Base-by-base conservation (phyloP, 257 asterid species). In the Nicotiana benthamiana region DNA sequence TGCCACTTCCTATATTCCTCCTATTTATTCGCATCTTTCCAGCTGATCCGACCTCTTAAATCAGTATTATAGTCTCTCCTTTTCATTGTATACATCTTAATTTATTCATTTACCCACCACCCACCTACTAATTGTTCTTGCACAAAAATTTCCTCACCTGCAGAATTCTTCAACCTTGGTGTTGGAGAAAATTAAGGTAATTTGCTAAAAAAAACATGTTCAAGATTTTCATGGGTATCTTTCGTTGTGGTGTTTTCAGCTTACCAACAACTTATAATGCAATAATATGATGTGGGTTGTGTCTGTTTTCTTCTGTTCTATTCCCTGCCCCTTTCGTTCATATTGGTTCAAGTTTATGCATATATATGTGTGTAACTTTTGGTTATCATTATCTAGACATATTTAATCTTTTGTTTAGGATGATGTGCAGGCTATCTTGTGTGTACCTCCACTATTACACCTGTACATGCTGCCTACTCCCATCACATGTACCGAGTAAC, bases 21-120 rank as follows among this genome's bases (percentile, higher is more conserved):
- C 78, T 74, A 48, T 24, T 74, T 74, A 74, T 74, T 74, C 78
- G 78, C 78, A 74, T 74, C 78, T 74, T 74, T 54, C 43, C 16
- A 6, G 2, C 11, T 20, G 34, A 70, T 67, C 12, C 12, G 3
- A 67, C 10, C 75, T 6, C 54, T n/a, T 5, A 36, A 10, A 36
- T 67, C 46, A 40, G 11, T 40, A 40, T 40, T 40, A 2, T 40
- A 1, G 46, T 40, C 46, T 7, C 46, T 7, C 46, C 2, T 40
- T 40, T 40, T 40, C 46, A 40, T 40, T 40, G 46, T 40, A 40
- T 40, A 7, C 57, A 40, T 22, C 77, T 1, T 12, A 70, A 70
- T 43, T 46, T 6, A 72, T 46, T 63, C 24, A 13, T 61, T 61
- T 0, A 4, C 26, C 9, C 34, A 16, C 17, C 54, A 3, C 5